phyloP scores from a whole-genome alignment of 352 stramenopile species.

The Globisporangium polare region DNA sequence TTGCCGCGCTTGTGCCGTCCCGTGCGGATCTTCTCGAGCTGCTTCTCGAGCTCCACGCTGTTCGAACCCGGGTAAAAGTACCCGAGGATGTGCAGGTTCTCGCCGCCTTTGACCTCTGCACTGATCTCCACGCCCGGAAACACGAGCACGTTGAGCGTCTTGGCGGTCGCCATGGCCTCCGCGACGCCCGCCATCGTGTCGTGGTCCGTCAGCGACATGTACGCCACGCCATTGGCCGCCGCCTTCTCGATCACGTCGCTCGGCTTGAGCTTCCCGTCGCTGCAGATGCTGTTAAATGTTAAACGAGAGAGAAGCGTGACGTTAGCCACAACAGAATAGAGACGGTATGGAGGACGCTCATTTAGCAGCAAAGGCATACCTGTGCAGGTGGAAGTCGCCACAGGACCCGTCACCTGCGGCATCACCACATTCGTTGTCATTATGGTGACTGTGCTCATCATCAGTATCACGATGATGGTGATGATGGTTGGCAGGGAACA shows the following conservation, averaged over 20 bases:
- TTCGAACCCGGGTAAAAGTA: slow-evolving; percentile 85
- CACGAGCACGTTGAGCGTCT: slow-evolving; percentile 65
- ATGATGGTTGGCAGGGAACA: slow-evolving; percentile 69
- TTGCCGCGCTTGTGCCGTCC: slow-evolving; percentile 79
- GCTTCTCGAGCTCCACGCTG: slow-evolving; percentile 58
- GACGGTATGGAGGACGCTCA: background rate
- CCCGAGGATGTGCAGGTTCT: slow-evolving; percentile 84
- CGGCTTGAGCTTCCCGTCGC: slow-evolving; percentile 76
- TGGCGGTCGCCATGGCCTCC: slow-evolving; percentile 65
- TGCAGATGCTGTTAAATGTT: slow-evolving; percentile 59
- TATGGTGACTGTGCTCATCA: slow-evolving; percentile 11
- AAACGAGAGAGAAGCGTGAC: background rate
- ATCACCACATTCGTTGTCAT: slow-evolving; percentile 32
- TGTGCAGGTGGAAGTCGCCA: slow-evolving; percentile 85
- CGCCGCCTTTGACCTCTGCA: slow-evolving; percentile 74
- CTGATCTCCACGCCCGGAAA: slow-evolving; percentile 85
- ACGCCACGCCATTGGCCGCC: slow-evolving; percentile 69
- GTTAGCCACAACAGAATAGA: background rate
- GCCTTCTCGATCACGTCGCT: slow-evolving; percentile 73
- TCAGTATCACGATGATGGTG: slow-evolving; percentile 17
- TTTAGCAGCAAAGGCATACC: slow-evolving; percentile 26
- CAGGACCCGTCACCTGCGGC: slow-evolving; percentile 51
- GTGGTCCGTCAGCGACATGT: slow-evolving; percentile 84
- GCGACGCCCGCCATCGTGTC: slow-evolving; percentile 81
- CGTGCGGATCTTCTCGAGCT: slow-evolving; percentile 77